Evolutionary conservation across 257 asterid genomes (phyloP).

Genomic region (Mentha longifolia): DNA sequence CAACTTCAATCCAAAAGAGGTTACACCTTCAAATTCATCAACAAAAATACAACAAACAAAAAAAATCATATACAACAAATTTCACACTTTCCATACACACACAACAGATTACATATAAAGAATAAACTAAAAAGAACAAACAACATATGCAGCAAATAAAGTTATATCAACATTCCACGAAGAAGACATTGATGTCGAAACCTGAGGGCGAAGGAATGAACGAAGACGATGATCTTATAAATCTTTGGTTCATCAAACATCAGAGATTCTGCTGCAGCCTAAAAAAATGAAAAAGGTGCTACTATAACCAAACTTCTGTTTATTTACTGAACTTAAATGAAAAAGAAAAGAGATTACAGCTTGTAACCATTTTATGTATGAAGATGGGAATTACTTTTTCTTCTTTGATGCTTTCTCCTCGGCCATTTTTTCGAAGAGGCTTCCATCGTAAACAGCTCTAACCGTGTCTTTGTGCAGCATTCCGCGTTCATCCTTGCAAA

Average conservation of each 20-base stretch:
- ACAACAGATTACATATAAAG: slow-evolving; percentile 2
- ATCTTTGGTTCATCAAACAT: slow-evolving; percentile 37
- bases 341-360: background rate
- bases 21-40: background rate
- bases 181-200: background rate
- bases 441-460: slow-evolving; percentile 74
- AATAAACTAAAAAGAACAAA: slow-evolving; percentile 1
- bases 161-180: background rate
- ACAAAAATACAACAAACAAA: background rate
- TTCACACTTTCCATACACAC: background rate
- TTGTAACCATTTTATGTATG: background rate
- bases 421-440: slow-evolving; percentile 74
- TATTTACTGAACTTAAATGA: slow-evolving; percentile 17
- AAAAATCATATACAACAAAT: slow-evolving; percentile 4
- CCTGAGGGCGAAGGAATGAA: background rate
- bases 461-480: slow-evolving; percentile 60
- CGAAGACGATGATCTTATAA: slow-evolving; percentile 12
- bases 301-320: slow-evolving; percentile 14
- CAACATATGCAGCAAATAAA: background rate
- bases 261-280: slow-evolving; percentile 30
- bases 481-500: slow-evolving; percentile 77
- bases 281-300: background rate
- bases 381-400: slow-evolving; percentile 36
- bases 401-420: slow-evolving; percentile 59
- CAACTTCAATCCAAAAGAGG: background rate